Conservation (phyloP, 768 basidiomycete genomes). For the Mycena haematopus region DNA sequence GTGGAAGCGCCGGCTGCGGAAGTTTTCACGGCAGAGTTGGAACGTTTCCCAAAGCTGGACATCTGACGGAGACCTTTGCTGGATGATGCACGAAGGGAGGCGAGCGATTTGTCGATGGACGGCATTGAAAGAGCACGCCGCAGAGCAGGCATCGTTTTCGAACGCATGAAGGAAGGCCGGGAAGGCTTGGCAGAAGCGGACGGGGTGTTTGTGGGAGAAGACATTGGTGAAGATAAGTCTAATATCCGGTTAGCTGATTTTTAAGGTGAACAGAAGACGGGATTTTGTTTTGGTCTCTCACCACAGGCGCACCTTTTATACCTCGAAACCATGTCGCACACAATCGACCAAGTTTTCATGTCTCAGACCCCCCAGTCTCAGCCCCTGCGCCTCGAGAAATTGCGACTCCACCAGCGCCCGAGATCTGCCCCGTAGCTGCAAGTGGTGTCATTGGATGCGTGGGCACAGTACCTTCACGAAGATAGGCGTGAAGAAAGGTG, state of each 20-base stretch:
- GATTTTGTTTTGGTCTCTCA: not conserved
- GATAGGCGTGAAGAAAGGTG: not conserved
- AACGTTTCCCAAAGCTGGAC: slow-evolving; percentile 4
- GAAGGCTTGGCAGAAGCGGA: not conserved
- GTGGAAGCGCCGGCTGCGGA: not conserved
- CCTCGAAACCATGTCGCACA: slow-evolving; percentile 8
- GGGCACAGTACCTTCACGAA: not conserved
- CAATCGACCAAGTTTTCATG: slow-evolving; percentile 1
- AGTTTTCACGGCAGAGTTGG: not conserved
- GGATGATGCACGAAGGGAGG: slow-evolving; percentile 2
- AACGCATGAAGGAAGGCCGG: slow-evolving; percentile 8
- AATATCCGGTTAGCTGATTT: not conserved
- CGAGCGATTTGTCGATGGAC: slow-evolving; percentile 8
- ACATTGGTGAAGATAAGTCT: not conserved
- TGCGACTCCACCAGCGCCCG: no score
- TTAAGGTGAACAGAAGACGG: not conserved
- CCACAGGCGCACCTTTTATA: slow-evolving; percentile 6
- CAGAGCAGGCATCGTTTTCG: slow-evolving; percentile 19
- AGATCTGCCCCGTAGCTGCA: not conserved
- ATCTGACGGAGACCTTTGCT: slow-evolving; percentile 11
- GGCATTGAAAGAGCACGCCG: slow-evolving; percentile 6
- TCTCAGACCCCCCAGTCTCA: slow-evolving; percentile 14
- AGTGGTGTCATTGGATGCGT: not conserved
- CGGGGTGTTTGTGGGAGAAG: not conserved
- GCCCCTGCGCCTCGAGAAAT: not conserved